Base-by-base conservation (phyloP, 2,329 filamentous ascomycete genomes). In the Aureobasidium vineae region DNA sequence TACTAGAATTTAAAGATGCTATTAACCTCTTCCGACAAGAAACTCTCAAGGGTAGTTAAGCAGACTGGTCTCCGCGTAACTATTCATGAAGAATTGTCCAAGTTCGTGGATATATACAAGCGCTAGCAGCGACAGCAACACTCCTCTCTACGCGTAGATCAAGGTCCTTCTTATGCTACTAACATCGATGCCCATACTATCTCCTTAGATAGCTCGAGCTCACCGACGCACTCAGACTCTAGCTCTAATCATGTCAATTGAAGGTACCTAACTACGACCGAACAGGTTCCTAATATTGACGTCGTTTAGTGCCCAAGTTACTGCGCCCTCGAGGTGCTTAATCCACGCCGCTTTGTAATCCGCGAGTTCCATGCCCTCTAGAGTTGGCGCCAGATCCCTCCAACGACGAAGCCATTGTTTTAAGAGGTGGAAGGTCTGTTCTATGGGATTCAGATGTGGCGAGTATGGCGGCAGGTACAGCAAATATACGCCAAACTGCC, bases 401-500 rank as follows among this genome's bases (percentile, higher is more conserved):
- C 19, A 43, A 13, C n/a, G 0, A 3, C 21, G 21, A 8, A 59
- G 33, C 54, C 19, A 59, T 21, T 28, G 16, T 21, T 59, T 59
- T 28, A 59, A 59, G 36, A 43, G 54, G 31, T 43, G 19, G 38
- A 59, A 43, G 5, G 36, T 41, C 54, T 59, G 19, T 28, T 59
- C 16, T 16, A 59, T 59, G n/a, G 23, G 54, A 21, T 59, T 43
- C 5, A 59, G 54, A 41, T 59, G 19, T 16, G 38, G 54, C 7
- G 38, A 59, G 40, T 59, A 59, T n/a, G 21, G 21, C 2, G 2
- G n/a, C 15, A 43, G 54, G 36, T 43, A 59, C n/a, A 59, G 21
- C 4, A 59, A 36, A 38, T 15, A 13, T 19, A 59, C 10, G 2
- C 33, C 13, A 21, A 45, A 33, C 15, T 43, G 5, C 7, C 19